phyloP scores from a whole-genome alignment of 2,329 filamentous ascomycete genomes.

The Ascochyta clinopodiicola region DNA sequence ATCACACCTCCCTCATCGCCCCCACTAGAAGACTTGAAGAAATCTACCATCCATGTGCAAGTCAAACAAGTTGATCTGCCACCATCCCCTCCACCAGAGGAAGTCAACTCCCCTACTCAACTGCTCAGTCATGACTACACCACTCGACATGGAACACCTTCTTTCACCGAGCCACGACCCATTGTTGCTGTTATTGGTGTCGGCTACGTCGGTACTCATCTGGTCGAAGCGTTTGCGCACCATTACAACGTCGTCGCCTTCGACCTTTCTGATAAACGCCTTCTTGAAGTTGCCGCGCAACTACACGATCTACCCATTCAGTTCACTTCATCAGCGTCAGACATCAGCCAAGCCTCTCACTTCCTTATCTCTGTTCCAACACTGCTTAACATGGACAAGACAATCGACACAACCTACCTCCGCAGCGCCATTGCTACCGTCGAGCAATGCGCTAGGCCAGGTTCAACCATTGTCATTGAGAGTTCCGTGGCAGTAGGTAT shows the following conservation, averaged over 20 bases:
- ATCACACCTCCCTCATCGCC: too few relatives aligned
- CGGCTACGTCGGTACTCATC: too few relatives aligned
- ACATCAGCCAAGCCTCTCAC: constrained; percentile 56
- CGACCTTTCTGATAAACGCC: constrained; percentile 8
- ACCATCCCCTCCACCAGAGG: too few relatives aligned
- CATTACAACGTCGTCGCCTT: constrained; percentile 50
- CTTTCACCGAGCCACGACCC: too few relatives aligned
- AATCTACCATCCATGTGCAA: too few relatives aligned
- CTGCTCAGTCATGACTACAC: too few relatives aligned
- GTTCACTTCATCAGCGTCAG: constrained; percentile 32
- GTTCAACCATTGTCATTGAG: constrained; percentile 60
- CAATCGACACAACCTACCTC: constrained; percentile 58
- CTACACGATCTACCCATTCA: not conserved
- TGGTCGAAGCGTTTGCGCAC: too few relatives aligned
- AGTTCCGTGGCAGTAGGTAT: constrained; percentile 63
- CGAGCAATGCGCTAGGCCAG: constrained; percentile 50
- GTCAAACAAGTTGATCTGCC: too few relatives aligned
- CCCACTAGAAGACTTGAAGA: too few relatives aligned
- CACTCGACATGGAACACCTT: too few relatives aligned
- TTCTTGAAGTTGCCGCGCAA: not conserved
- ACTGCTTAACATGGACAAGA: constrained; percentile 55
- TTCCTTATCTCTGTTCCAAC: constrained; percentile 63
- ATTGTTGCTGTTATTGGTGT: too few relatives aligned
- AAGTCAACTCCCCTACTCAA: too few relatives aligned
- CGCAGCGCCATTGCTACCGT: constrained; percentile 54